phyloP scores from a whole-genome alignment of 1,284 basidiomycete genomes.

The Trametes pubescens region DNA sequence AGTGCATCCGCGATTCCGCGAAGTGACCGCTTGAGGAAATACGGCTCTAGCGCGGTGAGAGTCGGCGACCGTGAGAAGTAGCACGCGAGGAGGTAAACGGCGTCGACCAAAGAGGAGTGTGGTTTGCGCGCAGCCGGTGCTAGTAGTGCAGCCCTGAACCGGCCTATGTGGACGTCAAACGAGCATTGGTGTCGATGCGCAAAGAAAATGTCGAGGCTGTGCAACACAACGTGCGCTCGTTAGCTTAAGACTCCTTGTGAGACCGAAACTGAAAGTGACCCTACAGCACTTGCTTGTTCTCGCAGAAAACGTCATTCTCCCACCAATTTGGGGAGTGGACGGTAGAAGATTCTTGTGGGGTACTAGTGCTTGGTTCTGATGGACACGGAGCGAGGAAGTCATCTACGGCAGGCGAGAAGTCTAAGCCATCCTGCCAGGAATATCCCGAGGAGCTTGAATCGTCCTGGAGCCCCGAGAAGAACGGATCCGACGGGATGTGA shows the following conservation, averaged over 20 bases:
- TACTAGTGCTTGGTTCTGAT: slow-evolving; percentile 28
- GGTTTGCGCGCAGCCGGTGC: slow-evolving; percentile 47
- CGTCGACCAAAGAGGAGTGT: slow-evolving; percentile 66
- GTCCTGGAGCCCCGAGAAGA: slow-evolving; percentile 15
- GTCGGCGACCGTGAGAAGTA: slow-evolving; percentile 56
- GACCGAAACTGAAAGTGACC: slow-evolving; percentile 34
- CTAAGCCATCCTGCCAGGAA: slow-evolving; percentile 21
- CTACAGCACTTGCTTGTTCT: slow-evolving; percentile 51
- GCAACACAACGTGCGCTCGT: slow-evolving; percentile 16
- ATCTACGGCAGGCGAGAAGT: slow-evolving; percentile 24
- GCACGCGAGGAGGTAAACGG: slow-evolving; percentile 66
- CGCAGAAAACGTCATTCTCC: slow-evolving; percentile 40
- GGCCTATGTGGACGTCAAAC: slow-evolving; percentile 59
- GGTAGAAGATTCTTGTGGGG: slow-evolving; percentile 22
- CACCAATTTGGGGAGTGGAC: slow-evolving; percentile 36
- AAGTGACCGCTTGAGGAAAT: slow-evolving; percentile 58
- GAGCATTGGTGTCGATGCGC: slow-evolving; percentile 65
- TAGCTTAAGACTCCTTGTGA: slow-evolving; percentile 22
- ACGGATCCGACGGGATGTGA: slow-evolving; percentile 11
- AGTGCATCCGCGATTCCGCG: slow-evolving; percentile 57
- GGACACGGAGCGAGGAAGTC: slow-evolving; percentile 26
- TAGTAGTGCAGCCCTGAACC: slow-evolving; percentile 47
- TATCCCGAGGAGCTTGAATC: slow-evolving; percentile 13
- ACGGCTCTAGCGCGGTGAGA: slow-evolving; percentile 52
- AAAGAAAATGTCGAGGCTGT: slow-evolving; percentile 63